These are phyloP conservation scores for Phlebiopsis gigantea DNA, from an alignment of 768 basidiomycete species.

Conservation along the genomic window DNA sequence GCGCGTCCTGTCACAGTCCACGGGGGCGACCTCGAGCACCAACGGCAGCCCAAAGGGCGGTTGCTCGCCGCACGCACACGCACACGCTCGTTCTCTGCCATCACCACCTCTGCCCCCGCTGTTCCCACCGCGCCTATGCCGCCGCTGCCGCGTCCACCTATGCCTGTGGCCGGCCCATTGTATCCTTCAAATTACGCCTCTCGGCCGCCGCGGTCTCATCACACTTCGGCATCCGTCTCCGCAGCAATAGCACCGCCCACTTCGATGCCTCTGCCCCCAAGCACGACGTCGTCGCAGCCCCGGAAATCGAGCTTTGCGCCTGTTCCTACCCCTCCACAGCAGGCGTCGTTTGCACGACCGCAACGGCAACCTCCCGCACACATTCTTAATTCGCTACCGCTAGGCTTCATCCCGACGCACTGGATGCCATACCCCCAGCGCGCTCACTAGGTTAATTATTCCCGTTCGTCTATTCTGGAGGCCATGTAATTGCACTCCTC, in stretches of 20 bases:
- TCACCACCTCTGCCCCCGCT: not conserved
- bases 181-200: not conserved
- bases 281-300: not conserved
- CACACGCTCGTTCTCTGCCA: constrained; percentile 2
- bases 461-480: not conserved
- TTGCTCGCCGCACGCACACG: not conserved
- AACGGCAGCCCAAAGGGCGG: not conserved
- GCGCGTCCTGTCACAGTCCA: not conserved
- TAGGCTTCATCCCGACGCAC: not conserved
- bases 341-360: not conserved
- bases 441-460: not conserved
- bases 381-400: not conserved
- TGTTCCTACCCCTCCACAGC: not conserved
- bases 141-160: not conserved
- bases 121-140: not conserved
- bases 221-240: not conserved
- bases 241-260: not conserved
- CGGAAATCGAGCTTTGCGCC: not conserved
- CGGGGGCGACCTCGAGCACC: not conserved
- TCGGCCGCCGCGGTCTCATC: not conserved
- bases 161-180: not conserved
- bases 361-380: not conserved
- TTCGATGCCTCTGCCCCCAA: not conserved
- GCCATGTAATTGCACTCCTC: not conserved
- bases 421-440: not conserved